Conservation (phyloP, 2,329 filamentous ascomycete species). For the Neophaeococcomyces aloes region DNA sequence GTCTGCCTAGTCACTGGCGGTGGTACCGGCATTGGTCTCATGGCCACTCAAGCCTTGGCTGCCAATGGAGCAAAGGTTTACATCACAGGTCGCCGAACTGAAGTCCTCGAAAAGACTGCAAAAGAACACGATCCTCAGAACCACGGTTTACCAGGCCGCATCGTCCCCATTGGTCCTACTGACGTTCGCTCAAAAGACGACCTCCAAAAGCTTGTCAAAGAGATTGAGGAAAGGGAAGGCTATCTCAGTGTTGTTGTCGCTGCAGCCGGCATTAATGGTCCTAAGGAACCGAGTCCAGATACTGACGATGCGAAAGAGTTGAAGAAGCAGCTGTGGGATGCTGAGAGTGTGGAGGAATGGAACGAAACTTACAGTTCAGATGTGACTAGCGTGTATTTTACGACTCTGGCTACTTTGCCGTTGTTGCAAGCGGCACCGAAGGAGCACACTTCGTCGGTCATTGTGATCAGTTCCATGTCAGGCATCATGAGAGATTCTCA, state of each 20-base stretch:
- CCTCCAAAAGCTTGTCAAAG: constrained; percentile 43
- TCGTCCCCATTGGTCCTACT: constrained; percentile 45
- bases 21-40: constrained; percentile 25
- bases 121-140: constrained; percentile 29
- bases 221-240: constrained; percentile 49
- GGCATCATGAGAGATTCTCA: constrained; percentile 62
- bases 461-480: constrained; percentile 61
- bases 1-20: constrained; percentile 26
- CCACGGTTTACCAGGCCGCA: constrained; percentile 27
- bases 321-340: constrained; percentile 50
- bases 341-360: constrained; percentile 56
- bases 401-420: constrained; percentile 55
- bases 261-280: constrained; percentile 56
- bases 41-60: constrained; percentile 24
- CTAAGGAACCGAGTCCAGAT: constrained; percentile 45
- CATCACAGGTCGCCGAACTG: constrained; percentile 24
- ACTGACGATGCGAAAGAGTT: constrained; percentile 42
- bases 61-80: constrained; percentile 26
- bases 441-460: constrained; percentile 30
- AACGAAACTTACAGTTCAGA: constrained; percentile 57
- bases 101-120: constrained; percentile 28
- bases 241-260: constrained; percentile 56
- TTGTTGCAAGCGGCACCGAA: constrained; percentile 52
- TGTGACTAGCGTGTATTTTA: constrained; percentile 62
- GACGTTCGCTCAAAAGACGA: constrained; percentile 54